Base-by-base conservation (phyloP, 805 yeast genomes). In the Saccharomyces jurei region DNA sequence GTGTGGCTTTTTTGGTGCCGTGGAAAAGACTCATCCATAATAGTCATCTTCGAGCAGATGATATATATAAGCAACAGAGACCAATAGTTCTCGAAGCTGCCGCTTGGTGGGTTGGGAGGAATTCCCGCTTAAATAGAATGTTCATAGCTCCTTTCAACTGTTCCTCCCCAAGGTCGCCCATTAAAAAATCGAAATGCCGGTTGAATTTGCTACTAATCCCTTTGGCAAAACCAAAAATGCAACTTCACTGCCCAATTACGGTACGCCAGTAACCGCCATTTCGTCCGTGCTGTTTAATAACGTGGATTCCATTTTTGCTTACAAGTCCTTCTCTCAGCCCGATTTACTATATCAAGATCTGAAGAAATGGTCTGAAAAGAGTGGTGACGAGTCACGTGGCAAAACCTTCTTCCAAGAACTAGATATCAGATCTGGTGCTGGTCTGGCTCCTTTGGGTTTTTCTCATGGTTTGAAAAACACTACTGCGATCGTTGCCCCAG, bases 341-440 rank as follows among this genome's bases (percentile, higher is more conserved):
- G 78, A 82, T 60, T 74, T 81, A 49, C 72, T 88, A 51, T 89
- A 86, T 67, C 68, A 75, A n/a, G 77, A 81, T 50, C 66, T 86
- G 58, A 75, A 74, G 57, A 69, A 77, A 51, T 89, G 96, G 96
- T 66, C 77, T 48, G 49, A 51, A 46, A 58, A 59, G 31, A 51
- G 62, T 70, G 52, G 51, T 10, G 52, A 57, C 29, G 17, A 25
- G 25, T 54, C 51, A 10, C 13, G 36, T 6, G 49, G 30, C 11
- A 41, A 53, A 14, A 51, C 56, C 14, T 63, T 52, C 46, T 64
- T 64, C 49, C 62, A 66, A 48, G 71, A 79, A 58, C 70, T 85
- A 54, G 89, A 90, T 65, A 80, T 88, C 54, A 82, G 96, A 68
- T 75, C 86, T 2, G 97, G 97, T 63, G 94, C 96, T 31, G 88